Evolutionary conservation across 1,284 basidiomycete genomes (phyloP).

Genomic region (Thelephora terrestris): DNA sequence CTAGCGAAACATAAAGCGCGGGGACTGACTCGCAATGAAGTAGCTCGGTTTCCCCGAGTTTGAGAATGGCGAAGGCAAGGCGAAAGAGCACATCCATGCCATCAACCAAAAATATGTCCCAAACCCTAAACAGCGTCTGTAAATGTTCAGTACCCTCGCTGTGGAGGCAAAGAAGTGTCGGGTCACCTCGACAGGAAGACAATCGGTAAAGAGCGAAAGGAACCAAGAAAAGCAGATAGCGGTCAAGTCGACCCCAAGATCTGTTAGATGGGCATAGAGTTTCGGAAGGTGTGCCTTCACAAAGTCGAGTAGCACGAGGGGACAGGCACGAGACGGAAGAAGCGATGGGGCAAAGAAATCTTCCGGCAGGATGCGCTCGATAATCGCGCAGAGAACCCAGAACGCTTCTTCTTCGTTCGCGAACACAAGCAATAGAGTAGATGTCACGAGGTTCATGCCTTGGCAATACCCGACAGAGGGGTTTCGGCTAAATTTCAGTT

Average conservation of each 20-base stretch:
- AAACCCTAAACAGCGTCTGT: constrained; percentile 80
- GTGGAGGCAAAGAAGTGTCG: constrained; percentile 14
- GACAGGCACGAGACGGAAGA: constrained; percentile 87
- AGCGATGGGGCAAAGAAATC: constrained; percentile 81
- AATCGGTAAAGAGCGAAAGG: constrained; percentile 92
- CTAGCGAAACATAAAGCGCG: constrained; percentile 78
- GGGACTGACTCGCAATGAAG: constrained; percentile 75
- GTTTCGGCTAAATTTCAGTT: constrained; percentile 48
- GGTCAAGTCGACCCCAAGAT: constrained; percentile 81
- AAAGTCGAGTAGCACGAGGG: constrained; percentile 82
- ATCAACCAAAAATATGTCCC: constrained; percentile 95
- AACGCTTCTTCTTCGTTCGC: constrained; percentile 96
- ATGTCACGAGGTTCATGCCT: constrained; percentile 94
- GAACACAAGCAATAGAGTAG: constrained; percentile 86
- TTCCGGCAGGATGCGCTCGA: constrained; percentile 76
- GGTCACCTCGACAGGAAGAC: constrained; percentile 84
- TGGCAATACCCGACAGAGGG: constrained; percentile 82
- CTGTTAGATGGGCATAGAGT: constrained; percentile 64
- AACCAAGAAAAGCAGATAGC: constrained; percentile 99
- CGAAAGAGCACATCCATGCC: constrained; percentile 91
- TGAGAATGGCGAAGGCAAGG: constrained; percentile 79
- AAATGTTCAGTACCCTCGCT: not conserved
- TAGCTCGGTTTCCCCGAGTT: constrained; percentile 75
- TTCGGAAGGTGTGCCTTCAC: constrained; percentile 73
- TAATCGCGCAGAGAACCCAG: constrained; percentile 87